Conservation (phyloP, 2,329 filamentous ascomycete species). For the Penicillium sp. region DNA sequence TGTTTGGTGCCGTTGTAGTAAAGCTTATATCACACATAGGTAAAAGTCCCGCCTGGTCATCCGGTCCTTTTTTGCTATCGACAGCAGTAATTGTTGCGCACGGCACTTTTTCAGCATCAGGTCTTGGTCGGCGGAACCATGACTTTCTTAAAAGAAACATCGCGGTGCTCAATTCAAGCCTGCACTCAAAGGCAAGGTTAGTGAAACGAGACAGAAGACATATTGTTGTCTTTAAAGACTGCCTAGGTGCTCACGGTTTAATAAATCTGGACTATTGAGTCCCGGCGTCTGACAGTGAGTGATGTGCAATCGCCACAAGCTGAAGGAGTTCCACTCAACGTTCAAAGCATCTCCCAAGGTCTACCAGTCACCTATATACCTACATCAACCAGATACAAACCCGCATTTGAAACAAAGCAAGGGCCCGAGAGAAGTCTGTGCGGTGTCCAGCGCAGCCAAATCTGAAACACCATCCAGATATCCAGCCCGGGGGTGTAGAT, state of each 20-base stretch:
- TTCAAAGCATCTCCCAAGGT: no score
- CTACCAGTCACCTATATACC: not conserved
- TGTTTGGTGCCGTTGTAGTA: not conserved
- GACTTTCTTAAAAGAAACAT: constrained; percentile 9
- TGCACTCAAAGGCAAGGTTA: not conserved
- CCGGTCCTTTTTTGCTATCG: not conserved
- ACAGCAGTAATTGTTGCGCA: no score
- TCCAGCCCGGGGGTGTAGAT: not conserved
- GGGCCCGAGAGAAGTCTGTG: not conserved
- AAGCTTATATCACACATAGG: not conserved
- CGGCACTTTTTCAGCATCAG: not conserved
- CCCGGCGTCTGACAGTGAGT: no score
- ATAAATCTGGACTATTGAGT: not conserved
- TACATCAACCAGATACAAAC: not conserved
- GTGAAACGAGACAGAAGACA: not conserved
- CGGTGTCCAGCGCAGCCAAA: constrained; percentile 10
- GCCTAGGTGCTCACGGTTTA: not conserved
- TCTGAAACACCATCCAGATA: constrained; percentile 14
- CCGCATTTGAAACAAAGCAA: not conserved
- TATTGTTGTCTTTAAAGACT: not conserved
- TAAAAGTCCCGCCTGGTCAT: not conserved
- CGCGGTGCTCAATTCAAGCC: not conserved
- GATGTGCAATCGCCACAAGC: no score
- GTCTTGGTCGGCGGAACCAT: constrained; percentile 3
- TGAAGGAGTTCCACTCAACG: not conserved